Evolutionary conservation across 2,329 filamentous ascomycete genomes (phyloP), one percentile per base, ranked within the genome.

Genomic region (Piedraia hortae): DNA sequence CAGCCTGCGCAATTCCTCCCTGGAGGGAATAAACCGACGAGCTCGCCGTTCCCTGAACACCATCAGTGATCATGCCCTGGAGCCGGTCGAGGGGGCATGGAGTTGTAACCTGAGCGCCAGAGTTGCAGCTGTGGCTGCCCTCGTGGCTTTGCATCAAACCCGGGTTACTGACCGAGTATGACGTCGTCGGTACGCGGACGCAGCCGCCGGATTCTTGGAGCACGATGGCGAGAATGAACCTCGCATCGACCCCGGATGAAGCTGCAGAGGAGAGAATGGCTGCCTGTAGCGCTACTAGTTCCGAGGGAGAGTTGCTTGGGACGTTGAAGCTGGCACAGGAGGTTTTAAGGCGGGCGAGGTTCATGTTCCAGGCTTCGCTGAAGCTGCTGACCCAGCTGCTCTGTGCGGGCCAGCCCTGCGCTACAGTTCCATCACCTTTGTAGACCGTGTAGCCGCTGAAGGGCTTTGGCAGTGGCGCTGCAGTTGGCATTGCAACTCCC

Each of bases 131-230:
- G 12, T 39, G 41, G 1, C 29, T 37, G 23, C 48, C 49, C 18
- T 45, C 37, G 32, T 48, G 48, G 8, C 36, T 38, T 34, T 56
- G 51, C 42, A 55, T 49, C n/a, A 56, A 28, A 2, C 51, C 51
- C 2, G 33, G 27, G 29, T 54, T 55, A 14, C 29, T 27, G 23
- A 46, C 41, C 15, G 36, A 36, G 30, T 44, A 46, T 21, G 36
- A 31, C 2, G 51, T 51, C 1, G 48, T 51, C 9, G 41, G 41
- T 18, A 44, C 51, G 22, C 49, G 45, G 2, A 53, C 47, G 28
- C 51, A 54, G 22, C 50, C 51, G 24, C 45, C 46, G 16, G 43
- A 47, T 31, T 54, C 51, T 32, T 54, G 50, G 34, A 54, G 42
- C 15, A 52, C 34, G 20, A 49, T 42, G 16, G 48, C 47, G 17